These are phyloP conservation scores for Paecilomyces fulvus DNA, from an alignment of 2,329 filamentous ascomycete genomes.

Conservation along the genomic window DNA sequence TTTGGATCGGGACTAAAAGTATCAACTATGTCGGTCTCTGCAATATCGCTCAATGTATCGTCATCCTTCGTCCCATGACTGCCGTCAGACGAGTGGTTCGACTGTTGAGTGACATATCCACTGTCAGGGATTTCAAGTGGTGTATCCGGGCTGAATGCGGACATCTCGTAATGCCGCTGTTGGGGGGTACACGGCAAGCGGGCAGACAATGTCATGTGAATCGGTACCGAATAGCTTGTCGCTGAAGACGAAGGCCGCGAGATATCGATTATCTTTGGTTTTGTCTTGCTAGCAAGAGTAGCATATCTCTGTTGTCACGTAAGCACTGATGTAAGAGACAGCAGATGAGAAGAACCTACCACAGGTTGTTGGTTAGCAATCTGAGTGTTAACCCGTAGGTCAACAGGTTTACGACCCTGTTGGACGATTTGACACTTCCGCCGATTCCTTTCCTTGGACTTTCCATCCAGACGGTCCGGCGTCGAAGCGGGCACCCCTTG, in stretches of 20 bases:
- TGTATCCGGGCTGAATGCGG: slow-evolving; percentile 32
- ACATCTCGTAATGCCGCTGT: slow-evolving; percentile 26
- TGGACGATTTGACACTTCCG: slow-evolving; percentile 31
- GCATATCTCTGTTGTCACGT: slow-evolving; percentile 19
- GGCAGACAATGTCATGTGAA: slow-evolving; percentile 15
- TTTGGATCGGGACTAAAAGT: background rate
- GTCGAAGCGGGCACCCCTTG: slow-evolving; percentile 27
- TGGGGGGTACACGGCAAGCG: slow-evolving; percentile 27
- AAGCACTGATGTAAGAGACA: slow-evolving; percentile 1
- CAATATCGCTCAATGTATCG: slow-evolving; percentile 15
- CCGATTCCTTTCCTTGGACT: slow-evolving; percentile 20
- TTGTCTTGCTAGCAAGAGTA: slow-evolving; percentile 25
- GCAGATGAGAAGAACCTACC: slow-evolving; percentile 2
- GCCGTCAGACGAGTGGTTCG: slow-evolving; percentile 17
- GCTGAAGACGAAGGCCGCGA: slow-evolving; percentile 26
- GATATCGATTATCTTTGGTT: slow-evolving; percentile 31
- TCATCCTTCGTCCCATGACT: slow-evolving; percentile 18
- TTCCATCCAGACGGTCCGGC: slow-evolving; percentile 14
- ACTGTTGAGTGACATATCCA: slow-evolving; percentile 24
- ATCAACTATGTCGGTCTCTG: background rate
- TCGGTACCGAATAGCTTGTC: slow-evolving; percentile 17
- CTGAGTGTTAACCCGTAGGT: slow-evolving; percentile 7
- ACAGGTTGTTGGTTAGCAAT: slow-evolving; percentile 5
- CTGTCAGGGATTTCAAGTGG: slow-evolving; percentile 28
- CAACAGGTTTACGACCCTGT: slow-evolving; percentile 11